phyloP scores from a whole-genome alignment of 805 yeast species.

The Candida maris region DNA sequence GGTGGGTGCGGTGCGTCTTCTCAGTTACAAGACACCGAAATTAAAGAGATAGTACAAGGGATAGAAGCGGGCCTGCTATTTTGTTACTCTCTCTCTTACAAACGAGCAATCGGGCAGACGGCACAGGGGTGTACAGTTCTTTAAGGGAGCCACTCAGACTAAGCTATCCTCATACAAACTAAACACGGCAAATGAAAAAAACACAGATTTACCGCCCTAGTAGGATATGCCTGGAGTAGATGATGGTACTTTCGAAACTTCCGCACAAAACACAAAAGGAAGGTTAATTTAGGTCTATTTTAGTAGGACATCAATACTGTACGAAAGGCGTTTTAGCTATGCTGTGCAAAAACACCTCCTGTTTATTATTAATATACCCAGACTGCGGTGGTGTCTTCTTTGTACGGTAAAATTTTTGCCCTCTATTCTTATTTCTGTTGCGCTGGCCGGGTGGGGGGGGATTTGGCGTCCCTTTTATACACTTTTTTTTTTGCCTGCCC shows the following conservation, averaged over 20 bases:
- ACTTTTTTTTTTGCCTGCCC: too few relatives aligned
- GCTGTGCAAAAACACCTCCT: not conserved
- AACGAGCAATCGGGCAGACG: too few relatives aligned
- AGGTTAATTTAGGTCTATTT: conserved; percentile 1
- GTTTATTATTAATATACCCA: not conserved
- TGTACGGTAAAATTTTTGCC: too few relatives aligned
- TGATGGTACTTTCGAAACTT: conserved; percentile 1
- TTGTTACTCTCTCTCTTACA: conserved; percentile 1
- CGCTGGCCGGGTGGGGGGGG: too few relatives aligned
- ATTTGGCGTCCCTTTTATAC: too few relatives aligned
- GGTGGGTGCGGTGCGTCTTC: not conserved
- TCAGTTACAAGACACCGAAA: conserved; percentile 1
- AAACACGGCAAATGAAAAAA: not conserved
- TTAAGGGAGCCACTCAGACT: not conserved
- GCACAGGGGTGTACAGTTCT: not conserved
- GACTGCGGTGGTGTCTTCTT: too few relatives aligned
- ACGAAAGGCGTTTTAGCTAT: not conserved
- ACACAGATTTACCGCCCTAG: not conserved
- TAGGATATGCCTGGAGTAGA: not conserved
- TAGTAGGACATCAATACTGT: conserved; percentile 1
- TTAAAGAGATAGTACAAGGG: not conserved
- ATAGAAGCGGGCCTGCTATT: not conserved
- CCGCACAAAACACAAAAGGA: too few relatives aligned
- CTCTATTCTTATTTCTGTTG: too few relatives aligned
- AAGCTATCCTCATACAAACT: not conserved